A percentile compares a stretch with the other conserved stretches of the same genome.
Evolutionary conservation across 805 yeast genomes (phyloP).

Genomic region (Barnettozyma sucrosica): DNA sequence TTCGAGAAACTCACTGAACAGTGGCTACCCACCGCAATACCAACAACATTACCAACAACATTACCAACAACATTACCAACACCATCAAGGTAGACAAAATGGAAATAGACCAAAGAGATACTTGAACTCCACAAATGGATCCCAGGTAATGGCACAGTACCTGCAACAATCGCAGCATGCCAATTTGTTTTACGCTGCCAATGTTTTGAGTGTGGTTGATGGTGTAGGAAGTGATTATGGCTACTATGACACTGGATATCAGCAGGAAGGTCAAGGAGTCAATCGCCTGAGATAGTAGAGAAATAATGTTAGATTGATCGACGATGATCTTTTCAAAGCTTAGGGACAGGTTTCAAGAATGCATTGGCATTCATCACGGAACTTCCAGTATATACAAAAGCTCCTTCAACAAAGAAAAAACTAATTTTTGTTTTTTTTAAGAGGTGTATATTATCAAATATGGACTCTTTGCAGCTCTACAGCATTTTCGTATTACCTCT

Average conservation of each 20-base stretch:
- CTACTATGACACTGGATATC: constrained; percentile 1
- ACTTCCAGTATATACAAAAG: too few species aligned
- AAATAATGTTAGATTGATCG: too few species aligned
- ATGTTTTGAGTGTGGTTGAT: constrained; percentile 46
- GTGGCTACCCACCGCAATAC: constrained; percentile 4
- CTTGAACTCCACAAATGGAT: constrained; percentile 39
- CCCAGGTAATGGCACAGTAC: constrained; percentile 75
- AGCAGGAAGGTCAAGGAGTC: not conserved
- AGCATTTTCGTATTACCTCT: too few species aligned
- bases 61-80: constrained; percentile 11
- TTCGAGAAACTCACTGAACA: constrained; percentile 12
- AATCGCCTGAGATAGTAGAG: not conserved
- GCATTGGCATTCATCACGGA: not conserved
- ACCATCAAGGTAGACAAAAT: constrained; percentile 4
- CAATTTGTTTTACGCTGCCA: constrained; percentile 45
- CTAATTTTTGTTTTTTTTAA: too few species aligned
- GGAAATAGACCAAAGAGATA: not conserved
- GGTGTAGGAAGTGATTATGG: constrained; percentile 1
- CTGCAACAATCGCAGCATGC: constrained; percentile 69
- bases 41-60: constrained; percentile 11
- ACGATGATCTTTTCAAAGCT: not conserved
- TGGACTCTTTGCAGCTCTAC: too few species aligned
- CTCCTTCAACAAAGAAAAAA: too few species aligned
- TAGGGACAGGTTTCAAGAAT: not conserved
- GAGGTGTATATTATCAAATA: too few species aligned